These are phyloP conservation scores for Botrytis fragariae DNA, from an alignment of 2,329 filamentous ascomycete species.

Conservation along the genomic window DNA sequence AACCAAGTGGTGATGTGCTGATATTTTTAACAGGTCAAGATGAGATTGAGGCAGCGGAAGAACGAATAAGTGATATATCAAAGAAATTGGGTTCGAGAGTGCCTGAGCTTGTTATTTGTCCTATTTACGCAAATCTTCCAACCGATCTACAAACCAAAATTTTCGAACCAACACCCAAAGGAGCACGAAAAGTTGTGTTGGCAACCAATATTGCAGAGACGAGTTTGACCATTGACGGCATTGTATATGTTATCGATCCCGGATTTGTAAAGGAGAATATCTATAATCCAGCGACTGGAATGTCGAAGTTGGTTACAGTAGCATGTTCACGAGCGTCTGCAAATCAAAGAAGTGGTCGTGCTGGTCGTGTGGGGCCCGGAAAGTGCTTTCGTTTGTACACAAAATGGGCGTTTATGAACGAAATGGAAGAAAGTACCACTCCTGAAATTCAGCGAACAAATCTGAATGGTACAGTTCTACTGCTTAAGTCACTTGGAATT, in stretches of 20 bases:
- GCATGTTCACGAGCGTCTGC: conserved; percentile 90
- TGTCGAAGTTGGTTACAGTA: conserved; percentile 87
- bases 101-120: conserved; percentile 83
- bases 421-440: conserved; percentile 87
- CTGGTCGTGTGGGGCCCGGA: conserved; percentile 85
- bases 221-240: conserved; percentile 90
- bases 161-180: conserved; percentile 86
- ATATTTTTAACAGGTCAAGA: conserved; percentile 96
- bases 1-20: conserved; percentile 82
- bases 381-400: conserved; percentile 95
- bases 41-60: conserved; percentile 87
- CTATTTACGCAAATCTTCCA: conserved; percentile 91
- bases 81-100: conserved; percentile 82
- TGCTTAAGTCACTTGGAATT: conserved; percentile 86
- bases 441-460: conserved; percentile 93
- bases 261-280: conserved; percentile 95
- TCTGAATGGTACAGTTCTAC: conserved; percentile 76
- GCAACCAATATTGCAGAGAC: conserved; percentile 98
- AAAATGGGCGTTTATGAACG: conserved; percentile 90
- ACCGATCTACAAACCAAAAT: conserved; percentile 90
- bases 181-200: conserved; percentile 84
- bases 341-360: conserved; percentile 88
- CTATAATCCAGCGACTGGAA: conserved; percentile 86
- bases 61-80: conserved; percentile 79
- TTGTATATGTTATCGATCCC: conserved; percentile 92